Percentiles rank a stretch among this genome's conserved stretches.
Evolutionary conservation across 2,329 filamentous ascomycete genomes (phyloP).

Genomic region (Sordariomycetes sp.): DNA sequence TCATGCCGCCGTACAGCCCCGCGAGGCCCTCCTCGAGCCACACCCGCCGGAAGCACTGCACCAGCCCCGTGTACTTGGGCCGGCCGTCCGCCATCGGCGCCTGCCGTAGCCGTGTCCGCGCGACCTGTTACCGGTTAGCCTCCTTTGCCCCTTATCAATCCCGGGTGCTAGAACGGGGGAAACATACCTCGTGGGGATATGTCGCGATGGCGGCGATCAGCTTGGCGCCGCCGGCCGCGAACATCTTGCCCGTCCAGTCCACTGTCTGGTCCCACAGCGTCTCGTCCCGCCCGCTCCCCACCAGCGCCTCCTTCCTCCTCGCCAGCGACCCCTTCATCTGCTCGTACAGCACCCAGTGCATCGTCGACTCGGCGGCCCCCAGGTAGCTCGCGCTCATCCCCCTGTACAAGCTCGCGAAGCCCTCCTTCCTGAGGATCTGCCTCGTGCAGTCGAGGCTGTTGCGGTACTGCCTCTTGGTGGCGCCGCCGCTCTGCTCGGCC

Average conservation of each 20-base stretch:
- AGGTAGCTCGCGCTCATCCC: slow-evolving; percentile 87
- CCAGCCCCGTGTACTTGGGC: slow-evolving; percentile 77
- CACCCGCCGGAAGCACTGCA: slow-evolving; percentile 81
- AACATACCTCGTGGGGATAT: slow-evolving; percentile 78
- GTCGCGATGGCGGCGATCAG: slow-evolving; percentile 73
- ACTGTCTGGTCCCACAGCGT: slow-evolving; percentile 65
- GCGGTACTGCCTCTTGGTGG: slow-evolving; percentile 58
- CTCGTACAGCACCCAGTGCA: slow-evolving; percentile 94
- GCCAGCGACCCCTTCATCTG: slow-evolving; percentile 73
- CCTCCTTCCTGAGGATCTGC: slow-evolving; percentile 73
- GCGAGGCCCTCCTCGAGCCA: slow-evolving; percentile 82
- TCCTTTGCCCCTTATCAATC: neutral
- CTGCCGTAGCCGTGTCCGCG: slow-evolving; percentile 74
- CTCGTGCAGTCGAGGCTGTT: slow-evolving; percentile 83
- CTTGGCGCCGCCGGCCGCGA: slow-evolving; percentile 75
- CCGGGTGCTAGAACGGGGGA: neutral
- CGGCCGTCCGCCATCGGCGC: slow-evolving; percentile 62
- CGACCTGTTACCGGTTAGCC: slow-evolving; percentile 39
- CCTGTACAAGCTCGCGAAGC: slow-evolving; percentile 73
- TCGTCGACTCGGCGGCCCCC: slow-evolving; percentile 77
- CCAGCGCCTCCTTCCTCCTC: slow-evolving; percentile 48
- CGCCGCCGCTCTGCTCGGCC: slow-evolving; percentile 45
- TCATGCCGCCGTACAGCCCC: slow-evolving; percentile 81
- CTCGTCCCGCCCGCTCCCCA: slow-evolving; percentile 47
- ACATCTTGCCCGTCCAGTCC: slow-evolving; percentile 68